A percentile compares a stretch with the other conserved stretches of the same genome.
Conservation (phyloP, 176 grass and related monocot species). For the Raddia distichophylla region DNA sequence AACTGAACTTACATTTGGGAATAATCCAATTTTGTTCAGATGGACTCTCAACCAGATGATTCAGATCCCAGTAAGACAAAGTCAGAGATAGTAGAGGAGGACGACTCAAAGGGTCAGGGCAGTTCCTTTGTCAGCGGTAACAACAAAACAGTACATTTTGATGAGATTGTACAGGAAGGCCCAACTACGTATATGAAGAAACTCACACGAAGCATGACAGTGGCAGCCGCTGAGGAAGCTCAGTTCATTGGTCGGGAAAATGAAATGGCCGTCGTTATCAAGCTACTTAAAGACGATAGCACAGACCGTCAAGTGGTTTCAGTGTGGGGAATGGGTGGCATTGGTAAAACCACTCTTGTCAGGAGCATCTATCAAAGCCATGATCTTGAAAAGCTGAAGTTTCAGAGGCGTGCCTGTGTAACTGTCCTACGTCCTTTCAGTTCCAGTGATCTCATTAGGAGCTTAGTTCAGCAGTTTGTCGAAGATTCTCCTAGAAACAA, state of each 20-base stretch:
- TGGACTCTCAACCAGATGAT: background rate
- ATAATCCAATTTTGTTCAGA: background rate
- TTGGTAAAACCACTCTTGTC: slow-evolving; percentile 12
- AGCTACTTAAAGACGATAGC: background rate
- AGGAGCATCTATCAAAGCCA: background rate
- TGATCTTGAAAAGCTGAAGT: background rate
- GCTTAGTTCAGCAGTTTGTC: background rate
- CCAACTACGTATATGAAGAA: no score
- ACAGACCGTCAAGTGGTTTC: background rate
- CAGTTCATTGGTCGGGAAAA: background rate
- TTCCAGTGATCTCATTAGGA: background rate
- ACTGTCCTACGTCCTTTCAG: background rate
- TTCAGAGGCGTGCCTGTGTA: slow-evolving; percentile 9
- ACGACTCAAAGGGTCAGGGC: no score
- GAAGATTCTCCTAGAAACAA: no score
- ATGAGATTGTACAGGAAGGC: no score
- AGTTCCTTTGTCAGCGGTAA: no score
- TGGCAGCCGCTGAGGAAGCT: background rate
- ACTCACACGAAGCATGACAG: background rate
- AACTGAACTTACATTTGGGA: no score
- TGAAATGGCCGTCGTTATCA: background rate
- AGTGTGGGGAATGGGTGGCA: background rate
- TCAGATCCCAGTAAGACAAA: background rate
- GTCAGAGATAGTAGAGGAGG: no score
- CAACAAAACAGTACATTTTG: no score